Evolutionary conservation across 495 filamentous ascomycete genomes (phyloP).

Genomic region (Articulospora tetracladia): DNA sequence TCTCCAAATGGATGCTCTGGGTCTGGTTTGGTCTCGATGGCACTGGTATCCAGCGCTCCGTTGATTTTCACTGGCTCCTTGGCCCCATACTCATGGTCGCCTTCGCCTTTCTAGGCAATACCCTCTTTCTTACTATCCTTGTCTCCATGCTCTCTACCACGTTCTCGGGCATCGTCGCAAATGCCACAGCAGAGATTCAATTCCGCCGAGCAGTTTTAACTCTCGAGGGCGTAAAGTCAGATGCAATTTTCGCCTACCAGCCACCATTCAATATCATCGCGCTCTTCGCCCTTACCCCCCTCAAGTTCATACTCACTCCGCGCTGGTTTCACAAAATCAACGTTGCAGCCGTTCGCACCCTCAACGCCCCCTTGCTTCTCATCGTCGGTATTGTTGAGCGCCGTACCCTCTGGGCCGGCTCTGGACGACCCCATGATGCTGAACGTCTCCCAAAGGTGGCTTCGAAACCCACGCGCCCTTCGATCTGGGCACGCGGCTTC

Average conservation of each 20-base stretch:
- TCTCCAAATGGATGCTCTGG: slow-evolving; percentile 78
- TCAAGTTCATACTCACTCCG: slow-evolving; percentile 59
- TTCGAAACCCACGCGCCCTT: slow-evolving; percentile 14
- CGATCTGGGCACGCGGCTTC: slow-evolving; percentile 45
- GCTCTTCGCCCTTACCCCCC: slow-evolving; percentile 55
- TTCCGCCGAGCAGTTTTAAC: slow-evolving; percentile 70
- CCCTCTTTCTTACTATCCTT: slow-evolving; percentile 70
- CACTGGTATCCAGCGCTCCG: slow-evolving; percentile 62
- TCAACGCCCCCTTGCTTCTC: slow-evolving; percentile 64
- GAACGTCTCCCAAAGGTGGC: slow-evolving; percentile 20
- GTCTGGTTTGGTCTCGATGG: slow-evolving; percentile 78
- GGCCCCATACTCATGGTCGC: slow-evolving; percentile 67
- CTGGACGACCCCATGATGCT: slow-evolving; percentile 36
- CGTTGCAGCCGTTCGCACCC: slow-evolving; percentile 55
- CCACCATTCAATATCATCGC: slow-evolving; percentile 73
- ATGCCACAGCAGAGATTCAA: slow-evolving; percentile 65
- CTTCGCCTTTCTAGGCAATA: slow-evolving; percentile 73
- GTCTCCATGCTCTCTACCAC: slow-evolving; percentile 73
- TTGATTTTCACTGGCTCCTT: slow-evolving; percentile 58
- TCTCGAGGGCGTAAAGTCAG: slow-evolving; percentile 71
- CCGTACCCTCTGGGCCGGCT: slow-evolving; percentile 35
- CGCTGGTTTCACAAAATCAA: slow-evolving; percentile 80
- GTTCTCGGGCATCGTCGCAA: slow-evolving; percentile 60
- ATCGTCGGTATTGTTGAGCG: slow-evolving; percentile 57
- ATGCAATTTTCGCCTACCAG: slow-evolving; percentile 61